These are phyloP conservation scores for Plasmodium coatneyi DNA, from an alignment of 169 alveolate genomes.

Conservation along the genomic window DNA sequence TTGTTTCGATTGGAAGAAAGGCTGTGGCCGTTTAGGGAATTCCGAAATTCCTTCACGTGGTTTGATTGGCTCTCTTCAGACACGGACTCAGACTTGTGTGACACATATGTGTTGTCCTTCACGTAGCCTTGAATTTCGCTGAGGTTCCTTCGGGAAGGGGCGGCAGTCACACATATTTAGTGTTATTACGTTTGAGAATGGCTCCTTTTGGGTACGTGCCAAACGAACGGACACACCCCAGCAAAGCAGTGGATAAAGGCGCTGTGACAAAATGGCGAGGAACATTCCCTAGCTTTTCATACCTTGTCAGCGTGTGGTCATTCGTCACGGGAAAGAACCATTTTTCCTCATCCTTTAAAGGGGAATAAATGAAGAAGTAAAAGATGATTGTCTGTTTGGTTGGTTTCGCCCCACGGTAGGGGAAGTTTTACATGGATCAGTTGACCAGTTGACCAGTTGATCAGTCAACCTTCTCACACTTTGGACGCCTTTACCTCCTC, in stretches of 20 bases:
- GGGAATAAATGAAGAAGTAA: neutral
- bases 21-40: neutral
- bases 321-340: conserved; percentile 67
- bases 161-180: neutral
- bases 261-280: neutral
- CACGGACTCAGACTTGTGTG: conserved; percentile 13
- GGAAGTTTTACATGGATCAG: neutral
- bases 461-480: neutral
- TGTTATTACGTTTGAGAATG: neutral
- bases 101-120: conserved; percentile 3
- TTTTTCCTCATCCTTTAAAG: conserved; percentile 40
- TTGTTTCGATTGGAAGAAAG: neutral
- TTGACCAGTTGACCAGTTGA: neutral
- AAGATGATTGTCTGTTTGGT: neutral
- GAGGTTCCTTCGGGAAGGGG: conserved; percentile 6
- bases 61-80: conserved; percentile 1
- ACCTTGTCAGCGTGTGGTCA: conserved; percentile 30
- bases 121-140: conserved; percentile 20
- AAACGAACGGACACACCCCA: neutral
- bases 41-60: neutral
- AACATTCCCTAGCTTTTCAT: neutral
- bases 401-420: neutral
- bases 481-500: conserved; percentile 33
- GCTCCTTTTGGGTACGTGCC: neutral
- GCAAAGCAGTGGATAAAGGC: neutral